Base-by-base conservation (phyloP, 257 asterid species). In the Capsicum chinense region DNA sequence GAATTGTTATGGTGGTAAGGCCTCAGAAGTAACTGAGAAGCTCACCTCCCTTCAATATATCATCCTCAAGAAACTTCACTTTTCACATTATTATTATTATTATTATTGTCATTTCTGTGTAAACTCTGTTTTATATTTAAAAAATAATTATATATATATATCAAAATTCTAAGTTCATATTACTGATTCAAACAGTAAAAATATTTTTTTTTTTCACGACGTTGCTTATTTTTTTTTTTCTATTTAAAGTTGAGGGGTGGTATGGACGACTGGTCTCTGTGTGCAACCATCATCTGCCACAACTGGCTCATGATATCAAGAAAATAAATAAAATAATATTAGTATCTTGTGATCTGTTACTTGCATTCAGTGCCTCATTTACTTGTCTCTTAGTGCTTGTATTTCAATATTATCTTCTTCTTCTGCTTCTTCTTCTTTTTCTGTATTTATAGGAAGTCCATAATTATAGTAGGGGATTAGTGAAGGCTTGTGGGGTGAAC, bases 401-500 rank as follows among this genome's bases (percentile, higher is more conserved):
- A 12, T 68, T 68, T 68, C 81, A 52, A 52, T 2, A 74, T 21
- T 26, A 76, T 76, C 21, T 76, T 74, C 60, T 3, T 21, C 3
- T 16, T 50, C 21, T 21, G 21, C 21, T 21, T 76, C 21, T 76
- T 74, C 60, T 3, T 21, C 3, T 16, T 50, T 7, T 6, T 50
- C 26, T 54, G 48, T 52, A 76, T 76, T 76, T 76, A 54, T 76
- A 54, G 64, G 26, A 52, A 54, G 81, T 6, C 47, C 47, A 74
- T 21, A 11, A 50, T 50, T 21, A 39, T 69, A 39, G 56, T 7
- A 39, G 15, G 26, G 74, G 47, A 26, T 64, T 64, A 52, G 52
- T 17, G 68, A 54, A 7, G 33, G 82, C 15, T 63, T 48, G 71
- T 26, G 76, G 85, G 80, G 86, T 87, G 81, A 13, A 79, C 52